phyloP scores from a whole-genome alignment of 2,329 filamentous ascomycete species.

The Cryphonectria carpinicola region DNA sequence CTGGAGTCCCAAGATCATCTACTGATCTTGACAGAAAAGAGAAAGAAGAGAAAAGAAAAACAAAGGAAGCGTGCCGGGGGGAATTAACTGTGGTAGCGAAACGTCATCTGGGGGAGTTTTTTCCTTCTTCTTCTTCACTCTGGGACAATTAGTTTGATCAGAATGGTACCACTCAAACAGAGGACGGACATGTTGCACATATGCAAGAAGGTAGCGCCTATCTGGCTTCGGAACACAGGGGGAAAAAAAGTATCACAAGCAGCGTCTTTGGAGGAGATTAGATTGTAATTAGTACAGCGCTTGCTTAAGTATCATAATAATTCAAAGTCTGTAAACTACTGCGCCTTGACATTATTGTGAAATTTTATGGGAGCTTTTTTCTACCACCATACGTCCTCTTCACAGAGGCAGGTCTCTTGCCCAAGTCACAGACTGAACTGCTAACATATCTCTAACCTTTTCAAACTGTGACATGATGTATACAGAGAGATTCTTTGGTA shows the following conservation, averaged over 20 bases:
- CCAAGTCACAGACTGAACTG: no score
- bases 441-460: no score
- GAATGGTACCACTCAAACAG: background rate
- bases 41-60: no score
- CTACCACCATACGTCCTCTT: no score
- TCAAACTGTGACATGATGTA: no score
- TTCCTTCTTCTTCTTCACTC: background rate
- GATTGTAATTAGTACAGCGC: background rate
- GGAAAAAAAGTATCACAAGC: background rate
- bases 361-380: no score
- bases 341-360: no score
- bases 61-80: no score
- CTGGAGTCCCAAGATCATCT: slow-evolving; percentile 37
- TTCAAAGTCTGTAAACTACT: background rate
- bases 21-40: slow-evolving; percentile 29
- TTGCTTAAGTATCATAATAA: background rate
- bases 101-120: background rate
- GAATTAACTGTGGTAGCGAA: background rate
- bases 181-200: background rate
- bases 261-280: background rate
- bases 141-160: background rate
- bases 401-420: no score
- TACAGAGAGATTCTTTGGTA: no score
- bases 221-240: background rate
- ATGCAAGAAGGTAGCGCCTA: background rate